Conservation (phyloP, 2,329 filamentous ascomycete genomes). For the Nigrograna mackinnonii region DNA sequence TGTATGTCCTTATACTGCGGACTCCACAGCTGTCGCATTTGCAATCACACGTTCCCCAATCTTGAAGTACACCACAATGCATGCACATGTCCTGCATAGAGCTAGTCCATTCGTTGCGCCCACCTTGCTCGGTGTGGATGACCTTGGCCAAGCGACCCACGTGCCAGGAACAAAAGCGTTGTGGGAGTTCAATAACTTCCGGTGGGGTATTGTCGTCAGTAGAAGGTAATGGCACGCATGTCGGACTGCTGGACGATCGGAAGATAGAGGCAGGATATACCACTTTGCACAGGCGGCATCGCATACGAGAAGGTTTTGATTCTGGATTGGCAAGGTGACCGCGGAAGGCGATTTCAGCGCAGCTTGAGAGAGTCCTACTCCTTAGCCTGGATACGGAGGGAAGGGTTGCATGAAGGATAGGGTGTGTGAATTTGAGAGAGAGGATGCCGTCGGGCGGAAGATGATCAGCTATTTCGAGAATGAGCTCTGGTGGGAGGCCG, state of each 20-base stretch:
- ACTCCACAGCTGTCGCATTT: conserved; percentile 34
- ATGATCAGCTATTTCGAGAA: conserved; percentile 39
- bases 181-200: conserved; percentile 31
- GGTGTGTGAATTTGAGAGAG: conserved; percentile 42
- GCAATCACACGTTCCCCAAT: conserved; percentile 28
- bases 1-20: conserved; percentile 30
- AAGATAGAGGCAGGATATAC: conserved; percentile 33
- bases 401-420: conserved; percentile 30
- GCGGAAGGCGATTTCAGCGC: conserved; percentile 31
- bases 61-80: conserved; percentile 35
- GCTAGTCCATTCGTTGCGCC: conserved; percentile 33
- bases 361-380: conserved; percentile 20
- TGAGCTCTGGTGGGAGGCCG: conserved; percentile 44
- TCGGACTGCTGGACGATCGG: conserved; percentile 30
- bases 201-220: conserved; percentile 6
- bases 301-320: conserved; percentile 14
- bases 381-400: conserved; percentile 16
- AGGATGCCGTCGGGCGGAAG: conserved; percentile 41
- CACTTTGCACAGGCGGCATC: conserved; percentile 36
- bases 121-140: conserved; percentile 18
- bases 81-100: conserved; percentile 32
- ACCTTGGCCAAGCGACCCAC: conserved; percentile 28
- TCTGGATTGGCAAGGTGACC: conserved; percentile 21
- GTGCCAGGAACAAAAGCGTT: conserved; percentile 37
- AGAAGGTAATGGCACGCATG: conserved; percentile 18